These are phyloP conservation scores for Fonsecaea erecta DNA, from an alignment of 2,329 filamentous ascomycete species.

Conservation along the genomic window DNA sequence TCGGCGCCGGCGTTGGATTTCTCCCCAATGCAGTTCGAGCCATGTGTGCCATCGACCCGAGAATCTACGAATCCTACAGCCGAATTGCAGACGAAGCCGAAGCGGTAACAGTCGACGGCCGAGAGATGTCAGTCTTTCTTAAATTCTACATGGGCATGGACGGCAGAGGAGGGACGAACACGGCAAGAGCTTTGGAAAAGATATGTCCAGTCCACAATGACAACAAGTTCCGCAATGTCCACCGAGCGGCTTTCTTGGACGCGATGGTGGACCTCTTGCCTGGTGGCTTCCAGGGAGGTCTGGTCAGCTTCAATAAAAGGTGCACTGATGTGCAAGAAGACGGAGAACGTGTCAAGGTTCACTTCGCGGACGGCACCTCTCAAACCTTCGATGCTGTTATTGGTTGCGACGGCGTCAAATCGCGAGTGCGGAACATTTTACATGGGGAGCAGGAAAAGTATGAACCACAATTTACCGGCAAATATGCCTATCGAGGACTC, in stretches of 20 bases:
- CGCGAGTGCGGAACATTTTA: conserved; percentile 9
- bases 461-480: conserved; percentile 16
- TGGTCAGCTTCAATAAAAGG: conserved; percentile 17
- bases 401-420: conserved; percentile 20
- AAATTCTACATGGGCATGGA: conserved; percentile 15
- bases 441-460: conserved; percentile 6
- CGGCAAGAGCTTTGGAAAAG: conserved; percentile 2
- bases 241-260: conserved; percentile 14
- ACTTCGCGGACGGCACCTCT: conserved; percentile 14
- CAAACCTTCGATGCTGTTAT: conserved; percentile 9
- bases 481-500: conserved; percentile 20
- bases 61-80: conserved; percentile 10
- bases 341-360: not conserved
- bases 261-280: conserved; percentile 15
- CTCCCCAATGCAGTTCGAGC: conserved; percentile 19
- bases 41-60: conserved; percentile 8
- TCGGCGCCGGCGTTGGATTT: conserved; percentile 16
- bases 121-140: conserved; percentile 3
- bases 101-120: not conserved
- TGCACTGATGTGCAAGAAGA: conserved; percentile 7
- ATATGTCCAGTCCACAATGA: conserved; percentile 15
- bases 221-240: conserved; percentile 9
- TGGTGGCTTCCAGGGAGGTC: not conserved
- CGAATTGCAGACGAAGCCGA: conserved; percentile 6
- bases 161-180: conserved; percentile 14